Conservation (phyloP, 2,329 filamentous ascomycete species). For the Hansfordia pulvinata region DNA sequence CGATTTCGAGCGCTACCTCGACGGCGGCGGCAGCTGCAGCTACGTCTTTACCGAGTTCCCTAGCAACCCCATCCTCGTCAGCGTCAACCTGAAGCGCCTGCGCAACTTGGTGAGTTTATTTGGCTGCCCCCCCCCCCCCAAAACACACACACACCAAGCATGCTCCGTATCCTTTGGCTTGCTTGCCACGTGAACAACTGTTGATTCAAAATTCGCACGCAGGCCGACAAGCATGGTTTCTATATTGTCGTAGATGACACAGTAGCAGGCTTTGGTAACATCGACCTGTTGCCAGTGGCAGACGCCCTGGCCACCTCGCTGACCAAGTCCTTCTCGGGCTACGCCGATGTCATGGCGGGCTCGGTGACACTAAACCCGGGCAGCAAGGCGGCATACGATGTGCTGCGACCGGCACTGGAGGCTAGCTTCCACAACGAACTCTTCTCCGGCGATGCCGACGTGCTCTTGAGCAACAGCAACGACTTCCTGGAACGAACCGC, state of each 20-base stretch:
- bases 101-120: conserved; percentile 25
- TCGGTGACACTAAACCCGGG: conserved; percentile 10
- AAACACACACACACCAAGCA: conserved; percentile 7
- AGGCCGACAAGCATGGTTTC: conserved; percentile 26
- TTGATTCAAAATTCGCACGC: too few relatives aligned
- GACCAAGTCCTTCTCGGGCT: conserved; percentile 46
- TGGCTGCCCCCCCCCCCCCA: neutral
- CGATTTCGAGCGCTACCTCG: conserved; percentile 29
- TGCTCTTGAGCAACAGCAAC: conserved; percentile 28
- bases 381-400: conserved; percentile 2
- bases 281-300: conserved; percentile 32
- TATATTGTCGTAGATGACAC: conserved; percentile 35
- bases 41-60: conserved; percentile 37
- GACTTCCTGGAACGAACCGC: conserved; percentile 25
- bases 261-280: conserved; percentile 29
- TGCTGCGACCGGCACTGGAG: conserved; percentile 10
- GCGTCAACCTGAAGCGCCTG: conserved; percentile 24
- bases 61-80: conserved; percentile 28
- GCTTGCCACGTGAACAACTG: too few relatives aligned
- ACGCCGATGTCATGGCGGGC: conserved; percentile 24
- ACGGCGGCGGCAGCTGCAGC: conserved; percentile 23
- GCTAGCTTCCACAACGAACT: conserved; percentile 27
- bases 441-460: conserved; percentile 29
- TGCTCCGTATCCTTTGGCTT: too few relatives aligned
- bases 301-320: conserved; percentile 31